Conservation (phyloP, 768 basidiomycete species). For the Exsudoporus frostii region DNA sequence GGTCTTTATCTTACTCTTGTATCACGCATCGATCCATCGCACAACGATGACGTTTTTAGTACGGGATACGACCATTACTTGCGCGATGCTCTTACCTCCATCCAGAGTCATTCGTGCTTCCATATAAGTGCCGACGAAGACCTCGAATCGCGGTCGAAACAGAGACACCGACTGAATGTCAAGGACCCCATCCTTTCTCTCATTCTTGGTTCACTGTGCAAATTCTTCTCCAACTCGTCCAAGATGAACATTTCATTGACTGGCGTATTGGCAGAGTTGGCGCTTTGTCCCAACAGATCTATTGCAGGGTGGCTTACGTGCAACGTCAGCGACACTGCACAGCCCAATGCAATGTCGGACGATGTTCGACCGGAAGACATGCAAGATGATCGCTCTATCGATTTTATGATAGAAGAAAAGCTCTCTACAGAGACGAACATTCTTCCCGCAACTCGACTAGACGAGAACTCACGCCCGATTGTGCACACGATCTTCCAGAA, state of each 20-base stretch:
- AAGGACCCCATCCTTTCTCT: constrained; percentile 72
- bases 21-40: constrained; percentile 71
- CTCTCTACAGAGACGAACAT: constrained; percentile 54
- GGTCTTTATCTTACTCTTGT: constrained; percentile 74
- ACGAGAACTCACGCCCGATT: constrained; percentile 72
- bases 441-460: constrained; percentile 64
- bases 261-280: constrained; percentile 74
- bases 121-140: constrained; percentile 42
- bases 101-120: constrained; percentile 65
- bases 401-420: constrained; percentile 67
- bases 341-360: constrained; percentile 7
- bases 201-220: constrained; percentile 65
- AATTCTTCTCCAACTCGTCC: constrained; percentile 82
- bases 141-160: constrained; percentile 36
- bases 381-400: constrained; percentile 79
- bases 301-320: constrained; percentile 89
- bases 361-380: constrained; percentile 38
- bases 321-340: constrained; percentile 40
- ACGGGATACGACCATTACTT: constrained; percentile 86
- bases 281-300: constrained; percentile 82
- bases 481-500: constrained; percentile 79
- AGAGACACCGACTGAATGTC: constrained; percentile 74
- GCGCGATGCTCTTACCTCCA: constrained; percentile 64
- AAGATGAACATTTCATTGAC: constrained; percentile 89
- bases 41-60: constrained; percentile 70